A percentile compares a stretch with the other conserved stretches of the same genome.
phyloP scores from a whole-genome alignment of 1,284 basidiomycete genomes.

The Golubevia pallescens region DNA sequence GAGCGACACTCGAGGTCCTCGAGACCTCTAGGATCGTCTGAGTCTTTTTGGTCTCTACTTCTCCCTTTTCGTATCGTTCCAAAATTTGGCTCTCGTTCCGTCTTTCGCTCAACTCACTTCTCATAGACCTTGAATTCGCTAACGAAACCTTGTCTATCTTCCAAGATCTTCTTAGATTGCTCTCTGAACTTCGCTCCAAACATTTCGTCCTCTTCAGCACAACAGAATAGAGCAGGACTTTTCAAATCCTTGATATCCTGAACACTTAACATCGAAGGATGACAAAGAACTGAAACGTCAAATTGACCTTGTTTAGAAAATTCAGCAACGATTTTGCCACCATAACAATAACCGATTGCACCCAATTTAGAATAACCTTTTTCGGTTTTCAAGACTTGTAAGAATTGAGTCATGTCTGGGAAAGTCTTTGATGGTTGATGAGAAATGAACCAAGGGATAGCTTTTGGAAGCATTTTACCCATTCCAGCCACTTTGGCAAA shows the following conservation, averaged over 20 bases:
- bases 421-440: constrained; percentile 20
- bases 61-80: too few relatives aligned
- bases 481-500: constrained; percentile 20
- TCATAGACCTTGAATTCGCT: constrained; percentile 26
- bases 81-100: too few relatives aligned
- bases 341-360: constrained; percentile 37
- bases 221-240: constrained; percentile 35
- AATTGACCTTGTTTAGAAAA: constrained; percentile 23
- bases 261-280: constrained; percentile 24
- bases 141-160: constrained; percentile 5
- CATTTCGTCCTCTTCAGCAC: constrained; percentile 30
- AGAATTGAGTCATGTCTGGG: constrained; percentile 18
- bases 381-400: constrained; percentile 18
- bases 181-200: constrained; percentile 17
- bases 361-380: constrained; percentile 23
- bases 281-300: constrained; percentile 27
- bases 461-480: constrained; percentile 2
- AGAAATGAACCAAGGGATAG: constrained; percentile 13
- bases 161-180: constrained; percentile 23
- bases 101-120: too few relatives aligned
- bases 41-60: too few relatives aligned
- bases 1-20: background rate
- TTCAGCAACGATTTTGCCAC: constrained; percentile 26
- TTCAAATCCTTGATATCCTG: constrained; percentile 20
- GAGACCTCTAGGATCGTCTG: too few relatives aligned